Evolutionary conservation across 257 asterid genomes (phyloP).

Genomic region (Solanum sitiens): DNA sequence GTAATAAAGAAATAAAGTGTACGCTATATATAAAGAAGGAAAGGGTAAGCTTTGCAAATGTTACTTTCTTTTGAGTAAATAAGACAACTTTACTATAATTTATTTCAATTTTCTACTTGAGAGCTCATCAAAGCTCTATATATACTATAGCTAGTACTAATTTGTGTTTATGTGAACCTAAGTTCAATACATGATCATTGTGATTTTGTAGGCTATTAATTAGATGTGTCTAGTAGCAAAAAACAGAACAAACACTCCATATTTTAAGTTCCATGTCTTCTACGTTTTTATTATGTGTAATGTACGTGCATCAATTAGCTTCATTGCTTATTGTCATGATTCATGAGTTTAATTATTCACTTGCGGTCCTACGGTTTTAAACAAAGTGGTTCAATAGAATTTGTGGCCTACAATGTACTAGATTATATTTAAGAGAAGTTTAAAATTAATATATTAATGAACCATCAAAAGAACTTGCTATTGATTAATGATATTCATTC

Average conservation of each 20-base stretch:
- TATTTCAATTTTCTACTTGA: neutral
- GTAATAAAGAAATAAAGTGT: neutral
- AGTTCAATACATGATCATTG: neutral
- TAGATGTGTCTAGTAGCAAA: conserved; percentile 3
- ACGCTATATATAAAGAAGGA: neutral
- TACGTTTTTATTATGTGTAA: neutral
- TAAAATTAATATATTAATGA: neutral
- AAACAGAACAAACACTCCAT: conserved; percentile 1
- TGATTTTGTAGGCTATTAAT: neutral
- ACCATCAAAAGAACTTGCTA: neutral
- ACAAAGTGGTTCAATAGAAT: neutral
- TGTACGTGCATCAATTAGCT: neutral
- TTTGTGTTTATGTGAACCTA: neutral
- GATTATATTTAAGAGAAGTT: neutral
- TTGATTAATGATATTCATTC: neutral
- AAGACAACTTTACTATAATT: neutral
- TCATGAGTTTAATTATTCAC: neutral
- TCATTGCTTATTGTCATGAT: neutral
- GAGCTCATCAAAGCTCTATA: neutral
- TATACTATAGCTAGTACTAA: neutral
- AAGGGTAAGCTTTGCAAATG: neutral
- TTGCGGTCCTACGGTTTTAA: neutral
- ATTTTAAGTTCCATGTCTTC: neutral
- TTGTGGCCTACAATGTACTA: neutral
- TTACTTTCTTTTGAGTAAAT: neutral